phyloP scores from a whole-genome alignment of 1,139 yeast genomes.

The Saccharomyces hybrid region DNA sequence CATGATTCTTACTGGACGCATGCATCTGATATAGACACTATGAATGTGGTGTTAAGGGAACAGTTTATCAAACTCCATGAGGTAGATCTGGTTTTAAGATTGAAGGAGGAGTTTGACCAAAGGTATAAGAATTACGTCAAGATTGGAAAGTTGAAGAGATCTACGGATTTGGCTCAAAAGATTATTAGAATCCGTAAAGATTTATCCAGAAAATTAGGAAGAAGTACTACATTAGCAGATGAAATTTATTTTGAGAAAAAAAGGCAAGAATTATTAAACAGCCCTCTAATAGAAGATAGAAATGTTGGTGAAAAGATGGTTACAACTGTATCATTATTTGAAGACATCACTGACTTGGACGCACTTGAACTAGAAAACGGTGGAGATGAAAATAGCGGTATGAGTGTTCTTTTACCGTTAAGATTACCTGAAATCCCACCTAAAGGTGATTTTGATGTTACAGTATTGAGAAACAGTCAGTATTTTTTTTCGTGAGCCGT shows the following conservation, averaged over 20 bases:
- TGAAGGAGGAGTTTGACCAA: constrained; percentile 71
- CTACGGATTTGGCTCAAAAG: constrained; percentile 45
- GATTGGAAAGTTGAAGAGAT: constrained; percentile 46
- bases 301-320: constrained; percentile 50
- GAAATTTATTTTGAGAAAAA: constrained; percentile 65
- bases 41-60: constrained; percentile 69
- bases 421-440: constrained; percentile 67
- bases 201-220: constrained; percentile 45
- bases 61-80: constrained; percentile 74
- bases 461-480: constrained; percentile 57
- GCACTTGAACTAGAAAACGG: constrained; percentile 28
- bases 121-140: constrained; percentile 70
- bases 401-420: constrained; percentile 49
- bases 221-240: constrained; percentile 58
- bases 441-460: constrained; percentile 79
- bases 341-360: constrained; percentile 15
- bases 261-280: constrained; percentile 49
- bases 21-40: constrained; percentile 68
- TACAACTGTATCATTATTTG: constrained; percentile 69
- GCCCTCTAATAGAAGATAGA: constrained; percentile 44
- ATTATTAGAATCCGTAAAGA: constrained; percentile 46
- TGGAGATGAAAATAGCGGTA: constrained; percentile 23
- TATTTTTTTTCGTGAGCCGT: constrained; percentile 58
- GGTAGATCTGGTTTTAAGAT: constrained; percentile 58
- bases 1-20: constrained; percentile 99